phyloP scores from a whole-genome alignment of 192 early-diverging fungal species.

The Coemansia sp. region DNA sequence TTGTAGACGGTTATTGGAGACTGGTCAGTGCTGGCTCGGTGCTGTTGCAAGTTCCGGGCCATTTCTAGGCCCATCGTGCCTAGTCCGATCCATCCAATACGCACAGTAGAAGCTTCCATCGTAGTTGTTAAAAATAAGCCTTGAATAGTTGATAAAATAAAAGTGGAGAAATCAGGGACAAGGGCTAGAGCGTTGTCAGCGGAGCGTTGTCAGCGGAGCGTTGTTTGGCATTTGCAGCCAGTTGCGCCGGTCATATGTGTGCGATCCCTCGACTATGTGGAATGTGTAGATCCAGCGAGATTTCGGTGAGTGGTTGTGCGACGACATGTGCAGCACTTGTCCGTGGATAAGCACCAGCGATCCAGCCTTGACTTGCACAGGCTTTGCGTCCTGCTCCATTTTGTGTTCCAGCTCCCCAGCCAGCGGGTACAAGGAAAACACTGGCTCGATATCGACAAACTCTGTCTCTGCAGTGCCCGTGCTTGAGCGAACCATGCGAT shows the following conservation, averaged over 20 bases:
- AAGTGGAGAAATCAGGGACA: not conserved
- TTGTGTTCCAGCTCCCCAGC: not conserved
- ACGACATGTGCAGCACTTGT: constrained; percentile 78
- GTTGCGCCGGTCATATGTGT: constrained; percentile 72
- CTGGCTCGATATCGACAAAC: constrained; percentile 35
- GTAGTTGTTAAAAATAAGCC: not conserved
- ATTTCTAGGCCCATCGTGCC: constrained; percentile 65
- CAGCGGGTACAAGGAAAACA: constrained; percentile 21
- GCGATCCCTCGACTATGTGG: constrained; percentile 82
- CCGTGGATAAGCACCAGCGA: constrained; percentile 91
- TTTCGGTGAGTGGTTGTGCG: constrained; percentile 71
- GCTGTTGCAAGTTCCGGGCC: constrained; percentile 60
- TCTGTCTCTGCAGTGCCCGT: constrained; percentile 16
- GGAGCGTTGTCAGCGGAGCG: constrained; percentile 28
- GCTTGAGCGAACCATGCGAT: constrained; percentile 34
- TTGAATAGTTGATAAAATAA: not conserved
- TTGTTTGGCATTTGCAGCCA: constrained; percentile 62
- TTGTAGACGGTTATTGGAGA: constrained; percentile 60
- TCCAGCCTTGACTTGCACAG: constrained; percentile 50
- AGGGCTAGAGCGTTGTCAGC: not conserved
- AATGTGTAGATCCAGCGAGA: constrained; percentile 94
- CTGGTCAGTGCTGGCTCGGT: constrained; percentile 38
- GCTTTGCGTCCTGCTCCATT: constrained; percentile 1
- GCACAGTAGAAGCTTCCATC: constrained; percentile 2
- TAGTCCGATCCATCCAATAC: constrained; percentile 63